These are phyloP conservation scores for Trichomonas vaginalis DNA, from an alignment of 208 protist genomes.

Conservation along the genomic window DNA sequence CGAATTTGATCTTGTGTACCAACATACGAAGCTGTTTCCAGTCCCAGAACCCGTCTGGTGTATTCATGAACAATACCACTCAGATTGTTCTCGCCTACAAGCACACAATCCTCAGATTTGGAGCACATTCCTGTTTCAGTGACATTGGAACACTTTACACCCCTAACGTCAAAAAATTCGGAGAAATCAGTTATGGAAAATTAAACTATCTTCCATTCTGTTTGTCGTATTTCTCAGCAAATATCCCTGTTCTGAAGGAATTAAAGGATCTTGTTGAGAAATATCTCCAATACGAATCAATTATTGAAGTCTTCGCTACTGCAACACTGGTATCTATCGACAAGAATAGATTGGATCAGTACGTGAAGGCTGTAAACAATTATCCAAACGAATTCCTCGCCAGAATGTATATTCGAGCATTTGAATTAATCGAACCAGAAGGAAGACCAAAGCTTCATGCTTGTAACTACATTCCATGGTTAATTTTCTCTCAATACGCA, in stretches of 20 bases:
- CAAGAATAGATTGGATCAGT: too few relatives aligned
- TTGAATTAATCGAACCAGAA: too few relatives aligned
- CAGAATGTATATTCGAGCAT: too few relatives aligned
- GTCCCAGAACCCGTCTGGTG: background rate
- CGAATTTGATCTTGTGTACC: background rate
- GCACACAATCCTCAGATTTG: background rate
- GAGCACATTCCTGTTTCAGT: background rate
- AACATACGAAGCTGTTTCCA: background rate
- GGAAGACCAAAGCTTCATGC: too few relatives aligned
- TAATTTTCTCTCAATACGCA: too few relatives aligned
- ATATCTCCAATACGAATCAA: background rate
- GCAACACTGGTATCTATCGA: too few relatives aligned
- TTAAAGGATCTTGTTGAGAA: background rate
- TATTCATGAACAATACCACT: background rate
- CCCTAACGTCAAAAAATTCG: background rate
- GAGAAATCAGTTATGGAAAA: background rate
- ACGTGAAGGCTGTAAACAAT: too few relatives aligned
- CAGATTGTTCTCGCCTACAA: background rate
- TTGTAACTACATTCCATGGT: too few relatives aligned
- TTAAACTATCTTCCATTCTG: background rate
- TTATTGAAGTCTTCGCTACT: too few relatives aligned
- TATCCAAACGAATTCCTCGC: too few relatives aligned
- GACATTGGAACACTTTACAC: background rate
- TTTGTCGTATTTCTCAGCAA: background rate
- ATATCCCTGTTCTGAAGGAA: background rate